Conservation (phyloP, 306 rosid genomes). For the Trichosanthes cucumerina region DNA sequence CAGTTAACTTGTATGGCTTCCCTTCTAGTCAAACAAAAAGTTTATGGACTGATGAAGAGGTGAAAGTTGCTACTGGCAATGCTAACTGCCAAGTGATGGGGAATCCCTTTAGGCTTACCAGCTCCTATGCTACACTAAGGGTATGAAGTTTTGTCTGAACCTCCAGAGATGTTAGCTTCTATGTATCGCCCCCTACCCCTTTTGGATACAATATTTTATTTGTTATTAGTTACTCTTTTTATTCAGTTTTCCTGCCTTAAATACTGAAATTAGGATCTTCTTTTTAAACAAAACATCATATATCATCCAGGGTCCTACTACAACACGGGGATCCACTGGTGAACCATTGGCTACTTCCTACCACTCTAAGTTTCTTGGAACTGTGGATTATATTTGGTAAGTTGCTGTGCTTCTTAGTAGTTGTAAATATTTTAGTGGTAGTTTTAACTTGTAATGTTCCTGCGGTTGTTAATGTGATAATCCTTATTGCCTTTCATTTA, state of each 20-base stretch:
- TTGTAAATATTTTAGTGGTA: conserved; percentile 8
- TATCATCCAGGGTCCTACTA: conserved; percentile 43
- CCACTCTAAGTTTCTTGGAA: conserved; percentile 83
- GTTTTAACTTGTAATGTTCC: neutral
- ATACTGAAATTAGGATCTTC: neutral
- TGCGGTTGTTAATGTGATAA: neutral
- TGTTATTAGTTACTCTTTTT: neutral
- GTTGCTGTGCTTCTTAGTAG: conserved; percentile 8
- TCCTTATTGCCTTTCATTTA: conserved; percentile 20
- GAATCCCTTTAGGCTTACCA: conserved; percentile 64
- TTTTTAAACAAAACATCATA: conserved; percentile 10
- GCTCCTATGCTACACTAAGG: conserved; percentile 63
- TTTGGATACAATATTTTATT: neutral
- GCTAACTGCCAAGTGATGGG: conserved; percentile 33
- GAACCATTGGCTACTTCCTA: conserved; percentile 86
- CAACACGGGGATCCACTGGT: conserved; percentile 51
- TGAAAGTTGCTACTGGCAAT: conserved; percentile 61
- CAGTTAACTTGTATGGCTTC: conserved; percentile 10
- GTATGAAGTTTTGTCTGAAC: conserved; percentile 17
- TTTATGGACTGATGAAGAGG: conserved; percentile 62
- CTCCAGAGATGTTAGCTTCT: neutral
- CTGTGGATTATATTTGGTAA: conserved; percentile 92
- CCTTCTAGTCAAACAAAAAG: conserved; percentile 40
- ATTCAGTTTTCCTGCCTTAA: neutral
- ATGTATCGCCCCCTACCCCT: neutral